A percentile compares a stretch with the other conserved stretches of the same genome.
phyloP scores from a whole-genome alignment of 2,329 filamentous ascomycete genomes.

The Hymenoscyphus scutula region DNA sequence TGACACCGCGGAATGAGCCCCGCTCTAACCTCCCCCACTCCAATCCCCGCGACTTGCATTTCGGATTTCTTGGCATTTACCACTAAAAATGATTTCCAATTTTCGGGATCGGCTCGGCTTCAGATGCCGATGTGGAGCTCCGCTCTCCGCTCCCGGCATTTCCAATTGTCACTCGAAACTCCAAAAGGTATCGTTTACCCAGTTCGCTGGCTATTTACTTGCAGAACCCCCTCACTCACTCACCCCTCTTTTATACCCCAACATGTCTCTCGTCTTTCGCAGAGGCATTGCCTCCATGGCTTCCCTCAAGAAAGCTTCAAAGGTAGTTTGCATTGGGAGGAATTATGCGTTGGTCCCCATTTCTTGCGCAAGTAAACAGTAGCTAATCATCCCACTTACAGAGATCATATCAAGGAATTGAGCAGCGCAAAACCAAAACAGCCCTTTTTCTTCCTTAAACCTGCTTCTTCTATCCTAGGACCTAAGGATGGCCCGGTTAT shows the following conservation, averaged over 20 bases:
- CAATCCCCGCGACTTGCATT: too few species aligned
- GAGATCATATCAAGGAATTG: conserved; percentile 90
- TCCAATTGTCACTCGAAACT: not conserved
- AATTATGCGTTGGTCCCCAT: conserved; percentile 78
- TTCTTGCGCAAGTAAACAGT: conserved; percentile 8
- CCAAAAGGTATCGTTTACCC: not conserved
- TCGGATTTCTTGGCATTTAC: too few species aligned
- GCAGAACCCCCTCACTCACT: not conserved
- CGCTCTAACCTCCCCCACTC: too few species aligned
- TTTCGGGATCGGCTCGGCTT: not conserved
- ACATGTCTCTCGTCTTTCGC: conserved; percentile 34
- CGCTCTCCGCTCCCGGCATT: not conserved
- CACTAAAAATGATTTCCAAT: not conserved
- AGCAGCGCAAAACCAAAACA: conserved; percentile 85
- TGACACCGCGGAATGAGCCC: too few species aligned
- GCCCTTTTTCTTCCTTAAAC: conserved; percentile 99
- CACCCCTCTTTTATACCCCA: conserved; percentile 13
- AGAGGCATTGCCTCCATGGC: conserved; percentile 39
- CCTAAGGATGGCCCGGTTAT: conserved; percentile 47
- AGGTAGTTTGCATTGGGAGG: conserved; percentile 79
- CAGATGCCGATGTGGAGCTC: not conserved
- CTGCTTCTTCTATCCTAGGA: conserved; percentile 78
- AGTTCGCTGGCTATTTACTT: conserved; percentile 7
- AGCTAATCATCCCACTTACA: conserved; percentile 38
- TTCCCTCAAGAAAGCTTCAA: conserved; percentile 51